Evolutionary conservation across 257 asterid species (phyloP).

Genomic region (Penstemon davidsonii): DNA sequence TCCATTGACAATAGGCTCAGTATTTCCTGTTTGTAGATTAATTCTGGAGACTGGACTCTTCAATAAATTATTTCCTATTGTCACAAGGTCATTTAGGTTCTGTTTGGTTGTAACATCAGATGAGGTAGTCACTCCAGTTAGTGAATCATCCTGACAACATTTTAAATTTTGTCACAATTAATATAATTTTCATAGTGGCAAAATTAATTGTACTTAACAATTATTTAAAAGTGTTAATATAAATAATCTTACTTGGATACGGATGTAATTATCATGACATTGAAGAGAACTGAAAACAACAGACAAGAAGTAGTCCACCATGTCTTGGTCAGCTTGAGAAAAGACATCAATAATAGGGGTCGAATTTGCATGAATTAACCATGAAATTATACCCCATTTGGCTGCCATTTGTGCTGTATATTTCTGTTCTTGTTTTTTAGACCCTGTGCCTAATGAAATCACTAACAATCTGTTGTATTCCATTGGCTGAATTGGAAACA

Average conservation of each 20-base stretch:
- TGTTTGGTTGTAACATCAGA: constrained; percentile 28
- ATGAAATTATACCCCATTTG: constrained; percentile 37
- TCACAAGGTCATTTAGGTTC: constrained; percentile 28
- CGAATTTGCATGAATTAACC: constrained; percentile 37
- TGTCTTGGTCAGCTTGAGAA: constrained; percentile 30
- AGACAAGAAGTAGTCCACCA: constrained; percentile 29
- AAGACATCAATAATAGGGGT: constrained; percentile 32
- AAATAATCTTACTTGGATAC: constrained; percentile 28
- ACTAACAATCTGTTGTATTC: constrained; percentile 42
- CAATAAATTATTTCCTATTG: constrained; percentile 32
- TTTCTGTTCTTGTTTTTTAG: constrained; percentile 28
- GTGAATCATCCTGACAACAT: constrained; percentile 28
- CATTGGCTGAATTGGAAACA: constrained; percentile 27
- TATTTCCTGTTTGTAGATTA: constrained; percentile 24
- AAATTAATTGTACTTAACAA: background rate
- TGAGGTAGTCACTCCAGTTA: constrained; percentile 21
- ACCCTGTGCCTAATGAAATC: constrained; percentile 48
- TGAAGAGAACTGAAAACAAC: constrained; percentile 27
- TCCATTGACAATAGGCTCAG: constrained; percentile 25
- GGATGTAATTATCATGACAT: constrained; percentile 29
- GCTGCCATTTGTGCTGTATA: constrained; percentile 33
- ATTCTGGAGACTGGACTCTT: constrained; percentile 25
- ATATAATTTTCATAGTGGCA: no score
- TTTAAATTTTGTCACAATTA: background rate
- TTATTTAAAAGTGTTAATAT: background rate